Evolutionary conservation across 306 rosid species (phyloP).

Genomic region (Castanospermum australe): DNA sequence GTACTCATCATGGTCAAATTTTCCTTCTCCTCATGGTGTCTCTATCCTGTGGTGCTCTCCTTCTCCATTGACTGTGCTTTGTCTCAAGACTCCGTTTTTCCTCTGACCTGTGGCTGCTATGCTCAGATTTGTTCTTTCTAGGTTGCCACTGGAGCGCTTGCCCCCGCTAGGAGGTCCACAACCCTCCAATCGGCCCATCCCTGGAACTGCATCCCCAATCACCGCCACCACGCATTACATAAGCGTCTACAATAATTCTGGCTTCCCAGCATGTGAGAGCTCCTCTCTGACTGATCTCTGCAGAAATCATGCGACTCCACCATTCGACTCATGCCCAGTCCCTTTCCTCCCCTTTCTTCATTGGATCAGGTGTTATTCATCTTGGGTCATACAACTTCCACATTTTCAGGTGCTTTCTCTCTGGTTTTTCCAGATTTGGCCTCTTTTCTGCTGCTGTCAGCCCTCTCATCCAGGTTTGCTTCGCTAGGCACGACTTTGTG

Average conservation of each 20-base stretch:
- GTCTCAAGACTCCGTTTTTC: neutral
- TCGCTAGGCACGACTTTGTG: neutral
- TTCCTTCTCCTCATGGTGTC: neutral
- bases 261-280: neutral
- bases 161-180: neutral
- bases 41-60: neutral
- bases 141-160: neutral
- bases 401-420: neutral
- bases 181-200: neutral
- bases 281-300: neutral
- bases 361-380: neutral
- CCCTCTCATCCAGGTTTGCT: neutral
- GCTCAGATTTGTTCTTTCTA: no score
- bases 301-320: neutral
- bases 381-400: neutral
- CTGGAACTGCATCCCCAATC: no score
- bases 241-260: neutral
- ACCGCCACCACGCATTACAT: no score
- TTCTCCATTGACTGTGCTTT: neutral
- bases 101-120: neutral
- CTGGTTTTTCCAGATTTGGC: neutral
- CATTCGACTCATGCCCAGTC: neutral
- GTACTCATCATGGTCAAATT: neutral
- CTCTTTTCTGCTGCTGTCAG: neutral
- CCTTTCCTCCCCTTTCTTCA: neutral